Base-by-base conservation (phyloP, 768 basidiomycete species). In the Tulasnella sp. region DNA sequence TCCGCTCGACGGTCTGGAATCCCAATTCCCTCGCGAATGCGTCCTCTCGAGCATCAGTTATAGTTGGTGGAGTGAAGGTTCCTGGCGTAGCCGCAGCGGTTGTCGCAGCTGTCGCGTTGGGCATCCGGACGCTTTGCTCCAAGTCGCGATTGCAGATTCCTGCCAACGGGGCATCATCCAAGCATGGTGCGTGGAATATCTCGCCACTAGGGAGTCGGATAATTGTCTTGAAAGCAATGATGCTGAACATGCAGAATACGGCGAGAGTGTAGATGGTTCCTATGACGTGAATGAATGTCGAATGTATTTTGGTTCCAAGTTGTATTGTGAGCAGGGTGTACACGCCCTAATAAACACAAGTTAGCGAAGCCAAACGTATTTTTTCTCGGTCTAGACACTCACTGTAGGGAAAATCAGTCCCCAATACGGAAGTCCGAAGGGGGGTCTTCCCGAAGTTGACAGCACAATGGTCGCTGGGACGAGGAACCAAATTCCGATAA, bases 351-450 rank as follows among this genome's bases (percentile, higher is more conserved):
- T 42, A 31, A n/a, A n/a, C 29, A 17, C 25, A 1, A 38, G 31
- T 49, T 52, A 74, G 71, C 17, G 5, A 42, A 17, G 34, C 17
- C 19, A 45, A 45, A 45, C 19, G 76, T 52, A 12, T 49, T 71
- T 15, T 37, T 25, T 31, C 58, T 15, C 40, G 54, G 29, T n/a
- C n/a, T n/a, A n/a, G 5, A 22, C n/a, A 82, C 88, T 49, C 78
- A 88, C 91, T 78, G 91, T 91, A 5, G 91, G 91, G 80, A 92
- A 92, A 78, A 91, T 88, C 54, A 90, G 81, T 9, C 89, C 89
- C 91, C 91, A 92, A 79, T 87, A 89, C 0, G 87, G 83, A 22
- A 90, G 80, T 75, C 84, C 84, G 81, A 91, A 92, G 6, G 85
- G 83, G 25, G 91, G 82, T 1, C 80, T 82, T 22, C 82, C 15